Evolutionary conservation across 495 filamentous ascomycete genomes (phyloP), one percentile per base, ranked within the genome.

Genomic region (Bombardia bombarda): DNA sequence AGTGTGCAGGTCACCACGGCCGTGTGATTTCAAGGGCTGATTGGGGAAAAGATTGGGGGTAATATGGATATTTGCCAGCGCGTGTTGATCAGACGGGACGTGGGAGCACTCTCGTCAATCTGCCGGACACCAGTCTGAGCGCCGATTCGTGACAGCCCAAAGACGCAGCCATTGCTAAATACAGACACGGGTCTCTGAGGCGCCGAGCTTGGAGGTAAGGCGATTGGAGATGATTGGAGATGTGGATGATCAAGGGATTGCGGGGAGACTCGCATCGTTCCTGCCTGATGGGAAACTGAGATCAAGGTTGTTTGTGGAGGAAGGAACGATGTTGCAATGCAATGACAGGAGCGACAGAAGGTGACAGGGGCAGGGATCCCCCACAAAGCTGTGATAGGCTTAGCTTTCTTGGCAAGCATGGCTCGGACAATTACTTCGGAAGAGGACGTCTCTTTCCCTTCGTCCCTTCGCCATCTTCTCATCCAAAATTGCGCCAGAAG

Each of bases 61-160:
- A 60, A 61, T 61, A 57, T 60, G 58, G 56, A 12, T 62, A 63
- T 61, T 61, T 57, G 19, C 32, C 37, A 24, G 25, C 31, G 42
- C 51, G 47, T 44, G 56, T 26, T 35, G 49, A 52, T 53, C 49
- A 53, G 43, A 50, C 45, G 39, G 25, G 21, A 30, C 24, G 2
- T 13, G 16, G 22, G 21, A 12, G 17, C 7, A 30, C 25, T 35
- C 36, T 18, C 38, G 25, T 43, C 30, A 21, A 10, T 44, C 17
- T n/a, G 12, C 42, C 49, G 49, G 47, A 25, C 6, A 39, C 50
- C 45, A 48, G 12, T 52, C 46, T 4, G 12, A 3, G 19, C 20
- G 8, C 57, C 51, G 54, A 55, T 51, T 60, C 41, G 49, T 23
- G 40, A 41, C 31, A 28, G 50, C 34, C 37, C 25, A 24, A 32